phyloP scores from a whole-genome alignment of 2,329 filamentous ascomycete genomes.

The Colletotrichum coccodes region DNA sequence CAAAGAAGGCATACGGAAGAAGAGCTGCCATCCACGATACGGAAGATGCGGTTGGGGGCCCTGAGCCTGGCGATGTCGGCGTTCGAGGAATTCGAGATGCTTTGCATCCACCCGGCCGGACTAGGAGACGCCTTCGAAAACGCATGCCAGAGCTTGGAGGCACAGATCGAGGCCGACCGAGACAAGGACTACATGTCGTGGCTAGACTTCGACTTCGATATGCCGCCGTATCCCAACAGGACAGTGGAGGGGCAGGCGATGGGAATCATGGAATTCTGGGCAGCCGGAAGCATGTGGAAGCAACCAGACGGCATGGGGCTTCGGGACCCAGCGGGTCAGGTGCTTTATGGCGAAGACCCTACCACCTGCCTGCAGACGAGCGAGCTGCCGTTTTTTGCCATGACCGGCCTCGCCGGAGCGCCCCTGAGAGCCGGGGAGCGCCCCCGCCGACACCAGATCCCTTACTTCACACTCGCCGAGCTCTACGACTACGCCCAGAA shows the following conservation, averaged over 20 bases:
- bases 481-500: conserved; percentile 4
- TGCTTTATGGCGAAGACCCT: background rate
- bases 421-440: background rate
- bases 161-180: background rate
- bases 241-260: background rate
- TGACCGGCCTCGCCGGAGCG: background rate
- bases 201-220: conserved; percentile 14
- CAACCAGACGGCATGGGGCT: background rate
- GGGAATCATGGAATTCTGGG: background rate
- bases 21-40: background rate
- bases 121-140: background rate
- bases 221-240: conserved; percentile 11
- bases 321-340: background rate
- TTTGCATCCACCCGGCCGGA: background rate
- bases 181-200: background rate
- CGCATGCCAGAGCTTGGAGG: background rate
- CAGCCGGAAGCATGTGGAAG: background rate
- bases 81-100: background rate
- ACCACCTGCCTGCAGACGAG: background rate
- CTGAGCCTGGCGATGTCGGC: background rate
- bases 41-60: background rate
- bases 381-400: background rate
- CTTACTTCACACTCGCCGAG: conserved; percentile 13
- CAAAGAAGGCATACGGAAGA: background rate
- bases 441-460: background rate